Base-by-base conservation (phyloP, 2,329 filamentous ascomycete genomes). In the Mycosphaerella sp. region DNA sequence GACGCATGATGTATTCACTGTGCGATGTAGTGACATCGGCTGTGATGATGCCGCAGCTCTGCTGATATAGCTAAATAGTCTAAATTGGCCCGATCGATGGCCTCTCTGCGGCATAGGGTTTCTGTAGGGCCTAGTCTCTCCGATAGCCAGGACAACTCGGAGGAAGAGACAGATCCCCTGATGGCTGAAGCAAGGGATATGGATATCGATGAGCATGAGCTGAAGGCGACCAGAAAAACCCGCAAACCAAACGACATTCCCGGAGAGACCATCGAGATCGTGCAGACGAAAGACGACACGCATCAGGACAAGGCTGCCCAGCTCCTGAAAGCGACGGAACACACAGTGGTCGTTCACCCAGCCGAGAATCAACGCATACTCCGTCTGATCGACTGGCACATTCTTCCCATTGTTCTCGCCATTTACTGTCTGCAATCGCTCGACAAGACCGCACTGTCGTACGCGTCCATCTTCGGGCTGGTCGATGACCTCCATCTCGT, bases 261-360 rank as follows among this genome's bases (percentile, higher is more conserved):
- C 43, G 48, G 55, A 14, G 56, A 61, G 52, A 62, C 49, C 10
- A 56, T 61, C 36, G 59, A 60, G 45, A 47, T 44, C 14, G 35
- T 59, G 44, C 41, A 44, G 13, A 50, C 37, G 14, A 36, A n/a
- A n/a, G n/a, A 18, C 14, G 42, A 44, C 10, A 21, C 18, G 12
- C 41, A 28, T 6, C 27, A 35, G 42, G 75, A 79, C 64, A 75
- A 75, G 57, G 77, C 77, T 5, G 71, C 75, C n/a, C 67, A 75
- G 49, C 67, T 80, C 35, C 66, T 79, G 35, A 71, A 72, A 44
- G 68, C 73, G 21, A 68, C 70, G 2, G 74, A 71, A 7, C 67
- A 73, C 40, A 68, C 69, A 14, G 41, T 52, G 9, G 42, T 41
- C 9, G 35, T 41, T 10, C 42, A 34, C 8, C 51, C 51, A 7